phyloP scores from a whole-genome alignment of 2,329 filamentous ascomycete species.

The Lachnellula cervina region DNA sequence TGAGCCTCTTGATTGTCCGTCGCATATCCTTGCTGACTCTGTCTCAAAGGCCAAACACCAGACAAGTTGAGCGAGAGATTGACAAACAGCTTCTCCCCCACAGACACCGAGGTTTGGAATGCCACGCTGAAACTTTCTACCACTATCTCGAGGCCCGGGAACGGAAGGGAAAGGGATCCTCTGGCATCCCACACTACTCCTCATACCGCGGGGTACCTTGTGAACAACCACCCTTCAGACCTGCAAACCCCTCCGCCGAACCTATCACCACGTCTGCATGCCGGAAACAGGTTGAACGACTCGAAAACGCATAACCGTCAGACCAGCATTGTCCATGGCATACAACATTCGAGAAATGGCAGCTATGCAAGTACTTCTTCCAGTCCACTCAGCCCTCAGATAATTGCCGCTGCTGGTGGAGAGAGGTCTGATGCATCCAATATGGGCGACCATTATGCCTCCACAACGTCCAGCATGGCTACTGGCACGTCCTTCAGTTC shows the following conservation, averaged over 20 bases:
- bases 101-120: slow-evolving; percentile 28
- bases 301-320: slow-evolving; percentile 74
- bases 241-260: slow-evolving; percentile 19
- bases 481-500: slow-evolving; percentile 28
- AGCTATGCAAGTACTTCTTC: slow-evolving; percentile 75
- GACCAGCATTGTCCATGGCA: slow-evolving; percentile 94
- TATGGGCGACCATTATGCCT: slow-evolving; percentile 28
- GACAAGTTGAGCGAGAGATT: slow-evolving; percentile 25
- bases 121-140: slow-evolving; percentile 28
- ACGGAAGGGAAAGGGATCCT: slow-evolving; percentile 23
- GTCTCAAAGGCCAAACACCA: slow-evolving; percentile 23
- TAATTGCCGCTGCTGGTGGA: slow-evolving; percentile 64
- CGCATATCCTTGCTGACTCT: slow-evolving; percentile 23
- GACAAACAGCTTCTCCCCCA: slow-evolving; percentile 21
- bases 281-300: slow-evolving; percentile 43
- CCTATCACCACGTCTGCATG: slow-evolving; percentile 26
- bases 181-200: slow-evolving; percentile 12
- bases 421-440: slow-evolving; percentile 29
- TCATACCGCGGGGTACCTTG: slow-evolving; percentile 14
- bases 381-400: slow-evolving; percentile 83
- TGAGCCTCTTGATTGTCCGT: not conserved
- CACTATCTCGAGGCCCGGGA: slow-evolving; percentile 18
- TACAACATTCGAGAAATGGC: slow-evolving; percentile 87
- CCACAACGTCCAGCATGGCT: slow-evolving; percentile 24
- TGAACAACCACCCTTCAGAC: slow-evolving; percentile 18